Evolutionary conservation across 2,329 filamentous ascomycete genomes (phyloP).

Genomic region (Fusarium solani-melongenae): DNA sequence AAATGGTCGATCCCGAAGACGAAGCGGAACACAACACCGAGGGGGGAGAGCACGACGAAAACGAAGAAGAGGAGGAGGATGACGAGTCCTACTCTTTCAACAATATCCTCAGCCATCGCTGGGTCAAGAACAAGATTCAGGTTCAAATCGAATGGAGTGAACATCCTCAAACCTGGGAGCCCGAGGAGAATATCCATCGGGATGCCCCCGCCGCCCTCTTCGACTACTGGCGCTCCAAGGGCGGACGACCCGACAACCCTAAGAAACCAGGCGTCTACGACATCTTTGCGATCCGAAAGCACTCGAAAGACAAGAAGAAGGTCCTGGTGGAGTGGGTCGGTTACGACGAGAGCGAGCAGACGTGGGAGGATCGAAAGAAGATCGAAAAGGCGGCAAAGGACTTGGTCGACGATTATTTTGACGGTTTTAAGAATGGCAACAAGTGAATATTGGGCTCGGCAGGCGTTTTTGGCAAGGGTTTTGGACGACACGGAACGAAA

Average conservation of each 20-base stretch:
- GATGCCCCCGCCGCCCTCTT: conserved; percentile 48
- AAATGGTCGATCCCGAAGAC: background rate
- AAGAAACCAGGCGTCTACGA: conserved; percentile 45
- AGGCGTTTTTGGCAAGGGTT: background rate
- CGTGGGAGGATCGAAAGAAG: conserved; percentile 44
- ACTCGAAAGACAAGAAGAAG: conserved; percentile 42
- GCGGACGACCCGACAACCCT: conserved; percentile 49
- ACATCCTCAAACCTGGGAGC: conserved; percentile 48
- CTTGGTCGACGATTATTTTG: conserved; percentile 45
- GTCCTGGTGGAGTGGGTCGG: conserved; percentile 53
- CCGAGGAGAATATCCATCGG: conserved; percentile 47
- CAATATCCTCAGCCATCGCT: conserved; percentile 44
- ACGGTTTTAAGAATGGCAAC: conserved; percentile 11
- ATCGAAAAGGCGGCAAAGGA: conserved; percentile 44
- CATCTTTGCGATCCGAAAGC: conserved; percentile 48
- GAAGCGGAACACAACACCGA: background rate
- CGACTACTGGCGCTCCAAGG: conserved; percentile 46
- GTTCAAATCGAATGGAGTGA: conserved; percentile 48
- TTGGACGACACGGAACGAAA: background rate
- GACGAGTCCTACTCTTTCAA: conserved; percentile 34
- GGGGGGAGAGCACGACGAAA: background rate
- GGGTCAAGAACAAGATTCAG: conserved; percentile 44
- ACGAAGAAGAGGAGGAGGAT: conserved; percentile 11
- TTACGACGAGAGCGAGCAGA: conserved; percentile 42
- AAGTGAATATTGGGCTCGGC: background rate